Percentiles rank a stretch among this genome's conserved stretches.
phyloP scores from a whole-genome alignment of 805 yeast species.

The Yamadazyma sp. region DNA sequence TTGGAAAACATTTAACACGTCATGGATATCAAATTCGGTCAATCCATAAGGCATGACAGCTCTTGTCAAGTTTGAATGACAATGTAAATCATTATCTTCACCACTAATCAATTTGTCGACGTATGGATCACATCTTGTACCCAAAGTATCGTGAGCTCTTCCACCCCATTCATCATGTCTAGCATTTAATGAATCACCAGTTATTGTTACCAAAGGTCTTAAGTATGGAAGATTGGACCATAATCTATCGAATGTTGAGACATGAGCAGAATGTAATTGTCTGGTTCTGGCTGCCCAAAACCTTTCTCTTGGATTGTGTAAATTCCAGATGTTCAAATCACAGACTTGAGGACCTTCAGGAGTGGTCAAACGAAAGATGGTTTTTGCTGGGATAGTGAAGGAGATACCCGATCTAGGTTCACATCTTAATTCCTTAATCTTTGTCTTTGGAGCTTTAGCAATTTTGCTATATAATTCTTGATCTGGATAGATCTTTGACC shows the following conservation, averaged over 20 bases:
- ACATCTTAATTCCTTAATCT: constrained; percentile 41
- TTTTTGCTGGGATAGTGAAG: constrained; percentile 59
- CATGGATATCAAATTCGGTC: constrained; percentile 65
- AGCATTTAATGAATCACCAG: constrained; percentile 54
- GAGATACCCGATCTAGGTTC: constrained; percentile 60
- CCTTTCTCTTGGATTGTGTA: constrained; percentile 58
- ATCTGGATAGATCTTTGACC: constrained; percentile 52
- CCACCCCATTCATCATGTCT: constrained; percentile 67
- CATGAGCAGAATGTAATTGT: constrained; percentile 63
- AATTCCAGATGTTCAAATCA: constrained; percentile 64
- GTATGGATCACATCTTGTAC: constrained; percentile 69
- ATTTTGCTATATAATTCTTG: constrained; percentile 44
- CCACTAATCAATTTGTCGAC: constrained; percentile 63
- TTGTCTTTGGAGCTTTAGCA: constrained; percentile 41
- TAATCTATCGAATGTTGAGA: constrained; percentile 55
- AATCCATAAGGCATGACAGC: constrained; percentile 59
- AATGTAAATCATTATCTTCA: constrained; percentile 62
- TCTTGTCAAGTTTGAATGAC: constrained; percentile 62
- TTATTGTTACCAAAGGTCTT: constrained; percentile 62
- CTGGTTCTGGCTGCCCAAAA: constrained; percentile 71
- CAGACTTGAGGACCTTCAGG: constrained; percentile 74
- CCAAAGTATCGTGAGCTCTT: constrained; percentile 61
- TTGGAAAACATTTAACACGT: constrained; percentile 67
- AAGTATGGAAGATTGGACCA: constrained; percentile 68
- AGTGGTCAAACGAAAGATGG: constrained; percentile 56